Evolutionary conservation across 352 stramenopile genomes (phyloP).

Genomic region (Phytopythium chamaehyphon): DNA sequence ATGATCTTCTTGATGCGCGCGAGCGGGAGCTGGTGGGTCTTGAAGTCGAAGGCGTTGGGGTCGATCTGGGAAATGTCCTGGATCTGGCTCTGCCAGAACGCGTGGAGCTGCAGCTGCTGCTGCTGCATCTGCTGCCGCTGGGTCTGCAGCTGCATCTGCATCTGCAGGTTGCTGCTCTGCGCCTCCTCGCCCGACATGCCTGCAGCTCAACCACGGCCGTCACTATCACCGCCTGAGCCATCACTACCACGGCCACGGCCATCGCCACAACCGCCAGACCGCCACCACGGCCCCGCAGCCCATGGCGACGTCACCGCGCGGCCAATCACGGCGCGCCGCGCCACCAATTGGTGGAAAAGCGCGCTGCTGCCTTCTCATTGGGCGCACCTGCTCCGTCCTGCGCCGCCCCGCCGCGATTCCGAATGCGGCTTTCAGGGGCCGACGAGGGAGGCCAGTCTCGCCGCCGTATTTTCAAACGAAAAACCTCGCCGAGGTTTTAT

Average conservation of each 20-base stretch:
- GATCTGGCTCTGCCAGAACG: conserved; percentile 88
- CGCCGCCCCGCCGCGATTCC: not conserved
- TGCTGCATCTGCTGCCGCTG: conserved; percentile 87
- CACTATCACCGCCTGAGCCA: not conserved
- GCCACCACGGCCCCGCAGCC: conserved; percentile 7
- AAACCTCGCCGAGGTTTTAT: too few species aligned
- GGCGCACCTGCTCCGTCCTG: conserved; percentile 23
- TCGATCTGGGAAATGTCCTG: conserved; percentile 88
- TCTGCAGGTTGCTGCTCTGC: conserved; percentile 64
- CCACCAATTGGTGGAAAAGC: conserved; percentile 76
- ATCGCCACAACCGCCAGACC: not conserved
- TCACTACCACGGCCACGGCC: conserved; percentile 1
- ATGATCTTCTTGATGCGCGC: conserved; percentile 96
- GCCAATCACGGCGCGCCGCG: conserved; percentile 30
- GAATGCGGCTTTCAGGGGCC: too few species aligned
- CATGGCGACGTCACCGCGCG: conserved; percentile 1
- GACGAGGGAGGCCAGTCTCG: too few species aligned
- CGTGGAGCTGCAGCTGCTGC: conserved; percentile 78
- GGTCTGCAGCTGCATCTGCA: conserved; percentile 85
- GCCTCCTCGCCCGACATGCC: conserved; percentile 61
- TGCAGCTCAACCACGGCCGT: not conserved
- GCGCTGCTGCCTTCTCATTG: conserved; percentile 58
- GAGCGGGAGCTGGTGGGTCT: conserved; percentile 89
- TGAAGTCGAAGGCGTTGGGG: conserved; percentile 82
- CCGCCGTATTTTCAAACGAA: too few species aligned